These are phyloP conservation scores for Monosporozyma siamensis DNA, from an alignment of 805 yeast genomes.

Conservation along the genomic window DNA sequence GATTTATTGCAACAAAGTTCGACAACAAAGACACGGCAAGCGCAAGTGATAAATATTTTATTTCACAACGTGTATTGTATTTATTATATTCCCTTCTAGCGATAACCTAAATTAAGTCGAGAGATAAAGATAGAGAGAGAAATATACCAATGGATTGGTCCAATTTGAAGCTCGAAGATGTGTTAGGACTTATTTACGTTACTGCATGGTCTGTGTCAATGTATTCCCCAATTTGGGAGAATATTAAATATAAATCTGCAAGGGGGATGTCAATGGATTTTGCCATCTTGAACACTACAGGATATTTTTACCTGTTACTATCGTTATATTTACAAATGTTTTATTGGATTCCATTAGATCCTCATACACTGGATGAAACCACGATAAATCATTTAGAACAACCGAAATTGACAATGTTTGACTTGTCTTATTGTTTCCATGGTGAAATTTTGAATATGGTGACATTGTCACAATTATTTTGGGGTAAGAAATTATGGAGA, in stretches of 20 bases:
- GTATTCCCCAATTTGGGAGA: constrained; percentile 40
- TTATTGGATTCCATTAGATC: constrained; percentile 20
- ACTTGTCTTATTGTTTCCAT: constrained; percentile 40
- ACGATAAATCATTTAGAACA: constrained; percentile 3
- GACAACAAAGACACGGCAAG: too few species aligned
- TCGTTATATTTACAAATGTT: constrained; percentile 38
- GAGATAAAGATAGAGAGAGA: too few species aligned
- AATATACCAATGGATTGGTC: background rate
- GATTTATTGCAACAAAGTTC: too few species aligned
- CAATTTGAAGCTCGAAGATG: background rate
- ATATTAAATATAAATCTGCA: constrained; percentile 33
- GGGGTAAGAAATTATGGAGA: constrained; percentile 31
- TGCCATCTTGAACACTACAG: constrained; percentile 37
- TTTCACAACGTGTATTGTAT: too few species aligned
- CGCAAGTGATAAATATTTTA: too few species aligned
- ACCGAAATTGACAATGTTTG: constrained; percentile 38
- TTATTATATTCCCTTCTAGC: too few species aligned
- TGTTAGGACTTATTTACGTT: constrained; percentile 21
- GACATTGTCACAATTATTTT: constrained; percentile 34
- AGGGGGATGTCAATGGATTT: constrained; percentile 45
- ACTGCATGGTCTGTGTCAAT: constrained; percentile 40
- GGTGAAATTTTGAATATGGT: constrained; percentile 37
- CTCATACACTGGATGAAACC: background rate
- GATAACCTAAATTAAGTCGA: too few species aligned
- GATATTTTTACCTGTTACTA: constrained; percentile 36